Base-by-base conservation (phyloP, 306 rosid genomes). In the Heteromeles arbutifolia region DNA sequence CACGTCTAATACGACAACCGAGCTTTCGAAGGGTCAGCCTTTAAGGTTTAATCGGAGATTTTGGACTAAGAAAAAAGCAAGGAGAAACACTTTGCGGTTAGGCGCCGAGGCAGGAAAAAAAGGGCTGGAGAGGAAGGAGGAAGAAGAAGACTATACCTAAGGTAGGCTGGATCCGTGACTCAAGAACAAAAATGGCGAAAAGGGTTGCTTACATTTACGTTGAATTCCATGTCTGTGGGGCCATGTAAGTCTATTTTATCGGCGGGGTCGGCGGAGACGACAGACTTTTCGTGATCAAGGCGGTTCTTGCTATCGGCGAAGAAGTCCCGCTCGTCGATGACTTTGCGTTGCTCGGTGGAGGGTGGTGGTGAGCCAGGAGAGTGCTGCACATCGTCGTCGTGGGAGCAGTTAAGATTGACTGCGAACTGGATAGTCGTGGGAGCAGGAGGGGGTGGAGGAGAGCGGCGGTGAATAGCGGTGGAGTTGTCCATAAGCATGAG, bases 261-360 rank as follows among this genome's bases (percentile, higher is more conserved):
- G 39, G 25, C 68, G 25, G 66, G 45, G 21, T 24, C 53, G 19
- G 57, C 58, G 26, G 73, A 45, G 57, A 81, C 48, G 25, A 81
- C 28, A 29, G 82, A 70, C 54, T 50, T 59, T 58, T 67, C 43
- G 29, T 73, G 77, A 62, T 66, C 12, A 8, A 58, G 63, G 11
- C 62, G 67, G 68, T 50, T 59, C 63, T 73, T 69, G 5, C 53
- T 53, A 56, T 82, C 73, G 21, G 91, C 77, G 61, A 95, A 92
- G 82, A 95, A 90, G 86, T 95, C 88, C 74, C 88, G 44, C 80
- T 92, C 98, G 31, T 78, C 85, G 37, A 93, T 54, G 91, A 82
- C 74, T 39, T 67, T 59, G 19, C 86, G 82, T 29, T 63, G 58
- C 19, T 24, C 75, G n/a, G 63, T 58, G 53, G 85, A 65, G 0